Evolutionary conservation across 2,329 filamentous ascomycete species (phyloP).

Genomic region (Diaporthe sp.): DNA sequence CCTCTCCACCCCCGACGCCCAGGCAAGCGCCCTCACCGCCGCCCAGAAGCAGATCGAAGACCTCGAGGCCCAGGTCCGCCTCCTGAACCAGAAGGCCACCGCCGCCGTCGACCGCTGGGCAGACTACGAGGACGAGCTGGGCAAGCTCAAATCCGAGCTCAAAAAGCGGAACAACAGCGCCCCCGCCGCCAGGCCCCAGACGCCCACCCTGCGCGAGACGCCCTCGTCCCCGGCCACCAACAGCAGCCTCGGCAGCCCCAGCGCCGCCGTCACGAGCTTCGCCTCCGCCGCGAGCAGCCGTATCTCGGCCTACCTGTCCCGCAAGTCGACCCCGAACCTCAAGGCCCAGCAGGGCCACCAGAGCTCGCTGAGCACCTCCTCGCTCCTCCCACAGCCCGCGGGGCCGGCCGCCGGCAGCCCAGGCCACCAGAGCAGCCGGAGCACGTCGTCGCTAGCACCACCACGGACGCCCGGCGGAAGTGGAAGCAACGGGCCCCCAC

Average conservation of each 20-base stretch:
- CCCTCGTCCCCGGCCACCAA: constrained; percentile 21
- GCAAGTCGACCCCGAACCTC: constrained; percentile 49
- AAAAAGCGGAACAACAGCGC: constrained; percentile 43
- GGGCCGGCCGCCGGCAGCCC: constrained; percentile 56
- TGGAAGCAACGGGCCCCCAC: background rate
- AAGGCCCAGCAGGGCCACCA: constrained; percentile 58
- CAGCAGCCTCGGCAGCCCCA: constrained; percentile 40
- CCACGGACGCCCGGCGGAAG: constrained; percentile 31
- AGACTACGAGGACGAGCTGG: constrained; percentile 85
- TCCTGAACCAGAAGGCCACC: constrained; percentile 79
- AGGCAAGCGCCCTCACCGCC: constrained; percentile 61
- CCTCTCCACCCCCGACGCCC: constrained; percentile 54
- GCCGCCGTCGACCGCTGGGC: constrained; percentile 76
- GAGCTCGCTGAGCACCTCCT: constrained; percentile 37
- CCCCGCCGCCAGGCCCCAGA: constrained; percentile 32
- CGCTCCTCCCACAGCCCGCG: constrained; percentile 49
- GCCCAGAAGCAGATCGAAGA: constrained; percentile 75
- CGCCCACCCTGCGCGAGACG: constrained; percentile 26
- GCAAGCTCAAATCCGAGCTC: constrained; percentile 64
- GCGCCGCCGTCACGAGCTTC: constrained; percentile 47
- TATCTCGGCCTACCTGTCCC: constrained; percentile 49
- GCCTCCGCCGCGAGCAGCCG: constrained; percentile 51
- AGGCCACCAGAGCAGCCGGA: constrained; percentile 44
- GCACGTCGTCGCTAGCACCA: constrained; percentile 39
- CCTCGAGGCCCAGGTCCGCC: constrained; percentile 78